Evolutionary conservation across 208 protist genomes (phyloP).

Genomic region (Leishmania guyanensis): DNA sequence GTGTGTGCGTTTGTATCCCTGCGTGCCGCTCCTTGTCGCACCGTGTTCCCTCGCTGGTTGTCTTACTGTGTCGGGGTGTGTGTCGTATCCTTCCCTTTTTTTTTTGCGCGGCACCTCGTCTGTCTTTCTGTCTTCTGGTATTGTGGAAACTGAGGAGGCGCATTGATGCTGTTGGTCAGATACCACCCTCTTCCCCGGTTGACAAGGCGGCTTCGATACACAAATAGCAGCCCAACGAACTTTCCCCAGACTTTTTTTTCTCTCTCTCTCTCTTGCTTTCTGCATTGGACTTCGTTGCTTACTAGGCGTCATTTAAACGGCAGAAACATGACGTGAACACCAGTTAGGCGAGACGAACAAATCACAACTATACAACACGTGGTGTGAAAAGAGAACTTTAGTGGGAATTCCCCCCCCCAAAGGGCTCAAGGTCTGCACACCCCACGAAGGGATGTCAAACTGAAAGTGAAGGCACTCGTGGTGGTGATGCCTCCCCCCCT

Average conservation of each 20-base stretch:
- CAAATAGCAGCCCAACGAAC: neutral
- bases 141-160: neutral
- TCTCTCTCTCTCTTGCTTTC: neutral
- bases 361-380: neutral
- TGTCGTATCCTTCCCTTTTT: neutral
- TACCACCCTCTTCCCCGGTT: too few species aligned
- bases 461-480: neutral
- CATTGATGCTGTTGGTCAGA: neutral
- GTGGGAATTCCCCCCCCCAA: neutral
- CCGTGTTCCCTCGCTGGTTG: neutral
- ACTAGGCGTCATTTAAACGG: neutral
- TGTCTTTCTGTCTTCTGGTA: neutral
- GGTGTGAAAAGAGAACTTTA: neutral
- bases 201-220: too few species aligned
- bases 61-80: neutral
- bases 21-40: neutral
- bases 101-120: too few species aligned
- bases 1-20: neutral
- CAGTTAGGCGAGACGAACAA: neutral
- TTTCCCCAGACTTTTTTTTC: neutral
- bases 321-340: neutral
- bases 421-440: neutral
- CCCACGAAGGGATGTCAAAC: neutral
- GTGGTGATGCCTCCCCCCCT: neutral
- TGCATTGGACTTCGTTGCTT: too few species aligned